Base-by-base conservation (phyloP, 2,329 filamentous ascomycete species). In the Rugonectria rugulosa region DNA sequence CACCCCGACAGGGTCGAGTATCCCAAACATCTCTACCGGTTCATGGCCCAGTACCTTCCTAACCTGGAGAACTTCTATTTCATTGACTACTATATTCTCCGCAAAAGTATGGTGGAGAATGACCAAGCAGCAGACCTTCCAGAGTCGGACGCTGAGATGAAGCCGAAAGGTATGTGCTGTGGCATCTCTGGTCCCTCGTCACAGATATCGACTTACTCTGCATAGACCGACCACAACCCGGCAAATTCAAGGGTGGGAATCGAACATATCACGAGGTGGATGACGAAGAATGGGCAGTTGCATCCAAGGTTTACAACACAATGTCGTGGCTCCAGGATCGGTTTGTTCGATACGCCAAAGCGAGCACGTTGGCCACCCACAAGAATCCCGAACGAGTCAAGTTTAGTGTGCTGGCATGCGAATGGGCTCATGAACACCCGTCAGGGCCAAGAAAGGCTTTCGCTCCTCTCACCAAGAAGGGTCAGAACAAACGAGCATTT, bases 21-120 rank as follows among this genome's bases (percentile, higher is more conserved):
- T 24, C 77, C 77, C 0, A 64, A 67, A 5, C 77, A 80, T 47
- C 65, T 79, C 1, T 79, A 77, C 60, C 75, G 79, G 43, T 78
- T 80, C 26, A 66, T 78, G 6, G 71, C 75, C 3, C 66, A 77
- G 9, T 73, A 76, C 56, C 64, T 76, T 12, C 74, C 74, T 2
- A 76, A 74, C 12, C 66, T 80, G 6, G 72, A 79, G 52, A 68
- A 72, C 2, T 77, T 80, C 37, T 79, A 76, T 55, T 75, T 80
- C 40, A 65, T 80, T 19, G 78, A 80, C 57, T 78, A 76, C 46
- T 66, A 77, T 6, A 73, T 77, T 4, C 56, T 77, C 9, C 71
- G 71, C 6, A 72, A 70, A 42, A 14, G 42, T 4, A 56, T 26
- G 23, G 10, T 38, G 6, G 24, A 41, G n/a, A 5, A n/a, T 17